Conservation (phyloP, 495 filamentous ascomycete species). For the Lichenothelia convexa region DNA sequence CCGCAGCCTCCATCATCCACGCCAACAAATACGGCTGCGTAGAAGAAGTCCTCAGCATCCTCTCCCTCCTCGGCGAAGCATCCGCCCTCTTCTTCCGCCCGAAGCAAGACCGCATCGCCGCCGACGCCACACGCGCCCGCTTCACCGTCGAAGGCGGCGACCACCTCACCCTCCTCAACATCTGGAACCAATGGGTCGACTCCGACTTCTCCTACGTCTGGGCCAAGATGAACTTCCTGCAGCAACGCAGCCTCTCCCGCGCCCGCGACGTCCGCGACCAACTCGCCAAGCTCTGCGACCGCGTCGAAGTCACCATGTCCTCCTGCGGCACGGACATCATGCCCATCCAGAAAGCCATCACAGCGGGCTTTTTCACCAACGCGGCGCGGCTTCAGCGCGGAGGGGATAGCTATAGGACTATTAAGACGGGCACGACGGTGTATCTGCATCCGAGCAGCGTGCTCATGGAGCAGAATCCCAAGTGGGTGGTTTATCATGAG, state of each 20-base stretch:
- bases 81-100: slow-evolving; percentile 86
- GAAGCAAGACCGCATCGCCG: slow-evolving; percentile 94
- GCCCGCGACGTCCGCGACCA: slow-evolving; percentile 90
- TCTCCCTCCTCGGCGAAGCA: slow-evolving; percentile 83
- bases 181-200: slow-evolving; percentile 96
- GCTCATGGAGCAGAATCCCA: slow-evolving; percentile 65
- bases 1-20: slow-evolving; percentile 80
- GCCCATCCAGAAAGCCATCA: slow-evolving; percentile 73
- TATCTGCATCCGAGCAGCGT: slow-evolving; percentile 77
- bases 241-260: slow-evolving; percentile 68
- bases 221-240: slow-evolving; percentile 85
- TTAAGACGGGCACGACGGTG: slow-evolving; percentile 81
- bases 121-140: slow-evolving; percentile 76
- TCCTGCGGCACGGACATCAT: slow-evolving; percentile 52
- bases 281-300: slow-evolving; percentile 82
- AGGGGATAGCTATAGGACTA: slow-evolving; percentile 82
- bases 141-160: slow-evolving; percentile 92
- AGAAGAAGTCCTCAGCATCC: slow-evolving; percentile 84
- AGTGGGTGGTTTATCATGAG: slow-evolving; percentile 84
- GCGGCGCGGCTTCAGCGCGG: slow-evolving; percentile 69
- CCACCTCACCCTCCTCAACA: slow-evolving; percentile 77
- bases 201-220: slow-evolving; percentile 77
- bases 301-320: slow-evolving; percentile 66
- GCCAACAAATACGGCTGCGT: slow-evolving; percentile 79
- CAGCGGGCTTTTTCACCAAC: slow-evolving; percentile 88